Evolutionary conservation across 371 early-diverging fungal genomes (phyloP).

Genomic region (Mucor irregularis): DNA sequence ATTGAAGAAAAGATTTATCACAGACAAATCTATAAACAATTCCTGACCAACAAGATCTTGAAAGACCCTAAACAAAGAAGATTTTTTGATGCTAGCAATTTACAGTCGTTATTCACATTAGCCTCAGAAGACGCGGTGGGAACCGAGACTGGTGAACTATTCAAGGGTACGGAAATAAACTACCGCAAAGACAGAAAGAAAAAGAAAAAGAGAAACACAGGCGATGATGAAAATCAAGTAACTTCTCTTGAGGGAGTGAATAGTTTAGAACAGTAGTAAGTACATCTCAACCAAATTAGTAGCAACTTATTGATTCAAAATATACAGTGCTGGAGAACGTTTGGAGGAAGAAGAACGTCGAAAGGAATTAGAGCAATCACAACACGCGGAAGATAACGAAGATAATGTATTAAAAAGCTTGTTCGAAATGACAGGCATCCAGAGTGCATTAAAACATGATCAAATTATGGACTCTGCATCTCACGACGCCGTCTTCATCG

Average conservation of each 20-base stretch:
- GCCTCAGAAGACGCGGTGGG: conserved; percentile 57
- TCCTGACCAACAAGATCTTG: conserved; percentile 93
- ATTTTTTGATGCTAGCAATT: conserved; percentile 80
- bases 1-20: conserved; percentile 99
- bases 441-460: conserved; percentile 88
- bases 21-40: conserved; percentile 97
- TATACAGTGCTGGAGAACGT: conserved; percentile 24
- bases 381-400: conserved; percentile 8
- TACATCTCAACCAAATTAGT: background rate
- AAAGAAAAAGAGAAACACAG: conserved; percentile 27
- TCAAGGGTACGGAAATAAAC: conserved; percentile 62
- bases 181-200: conserved; percentile 20
- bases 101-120: conserved; percentile 86
- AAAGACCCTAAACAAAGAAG: conserved; percentile 90
- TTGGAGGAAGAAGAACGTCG: conserved; percentile 18
- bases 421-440: conserved; percentile 82
- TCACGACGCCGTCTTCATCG: conserved; percentile 67
- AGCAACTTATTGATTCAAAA: background rate
- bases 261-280: conserved; percentile 61
- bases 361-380: conserved; percentile 22
- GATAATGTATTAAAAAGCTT: conserved; percentile 69
- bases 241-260: conserved; percentile 49
- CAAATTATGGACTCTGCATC: conserved; percentile 72
- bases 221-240: conserved; percentile 41
- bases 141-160: conserved; percentile 74